Base-by-base conservation (phyloP, 208 protist species). In the Crithidia acanthocephali region DNA sequence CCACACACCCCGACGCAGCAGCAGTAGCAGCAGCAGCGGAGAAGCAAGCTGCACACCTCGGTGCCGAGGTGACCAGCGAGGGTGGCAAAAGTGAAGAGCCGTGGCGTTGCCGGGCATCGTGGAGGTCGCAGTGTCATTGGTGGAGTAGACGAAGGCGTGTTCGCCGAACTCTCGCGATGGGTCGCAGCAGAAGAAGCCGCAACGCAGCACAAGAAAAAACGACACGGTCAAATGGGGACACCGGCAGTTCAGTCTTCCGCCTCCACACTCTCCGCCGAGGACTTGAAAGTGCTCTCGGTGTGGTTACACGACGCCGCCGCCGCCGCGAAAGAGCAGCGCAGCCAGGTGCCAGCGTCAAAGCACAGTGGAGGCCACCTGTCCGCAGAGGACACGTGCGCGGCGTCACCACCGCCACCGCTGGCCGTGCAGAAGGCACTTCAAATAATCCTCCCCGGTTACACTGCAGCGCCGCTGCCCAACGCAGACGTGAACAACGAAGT, bases 381-480 rank as follows among this genome's bases (percentile, higher is more conserved):
- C 13, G 13, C 37, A 42, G 13, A 13, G 9, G 37, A 42, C 9
- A 15, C 37, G 6, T 42, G 6, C 13, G 20, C 57, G 0, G 0
- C 27, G 22, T 7, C 44, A 8, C 18, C 44, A 5, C 42, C 44
- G 27, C 16, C 33, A 30, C 61, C 61, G 33, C 20, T n/a, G 1
- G 60, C 45, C 1, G 61, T 66, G 8, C 61, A 56, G n/a, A 53
- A 15, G n/a, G 61, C 61, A 20, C 18, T 66, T 10, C 47, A 56
- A 30, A 1, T 56, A 7, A 9, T 66, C 2, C 20, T 66, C 1
- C 32, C 16, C 7, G 10, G 27, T 11, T 1, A 22, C n/a, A 30
- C 42, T 18, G 27, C 23, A 23, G 27, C 27, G 11, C 7, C 57
- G 13, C 0, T 32, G 15, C n/a, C 37, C 10, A 48, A 60, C 28